Percentiles rank a stretch among this genome's conserved stretches.
Conservation (phyloP, 805 yeast species). For the Yueomyces sinensis region DNA sequence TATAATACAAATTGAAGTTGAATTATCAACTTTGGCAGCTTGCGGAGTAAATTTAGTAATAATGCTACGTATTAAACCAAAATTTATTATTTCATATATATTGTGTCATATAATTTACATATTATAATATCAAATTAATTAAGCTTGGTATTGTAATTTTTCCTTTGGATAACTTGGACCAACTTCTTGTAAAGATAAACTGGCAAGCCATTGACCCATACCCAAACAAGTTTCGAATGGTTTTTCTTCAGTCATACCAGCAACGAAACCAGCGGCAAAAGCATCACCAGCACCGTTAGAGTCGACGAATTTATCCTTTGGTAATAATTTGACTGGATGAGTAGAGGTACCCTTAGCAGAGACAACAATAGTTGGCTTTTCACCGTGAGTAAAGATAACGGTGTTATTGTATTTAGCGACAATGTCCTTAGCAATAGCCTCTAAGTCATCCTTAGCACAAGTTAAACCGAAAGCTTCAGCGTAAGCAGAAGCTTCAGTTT, state of each 20-base stretch:
- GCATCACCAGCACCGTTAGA: conserved; percentile 99
- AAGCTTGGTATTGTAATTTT: conserved; percentile 27
- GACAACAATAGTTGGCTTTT: conserved; percentile 78
- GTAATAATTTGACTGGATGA: conserved; percentile 63
- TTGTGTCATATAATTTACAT: too few relatives aligned
- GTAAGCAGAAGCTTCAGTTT: conserved; percentile 90
- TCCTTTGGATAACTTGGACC: conserved; percentile 81
- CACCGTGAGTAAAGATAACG: conserved; percentile 91
- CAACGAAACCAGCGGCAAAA: conserved; percentile 91
- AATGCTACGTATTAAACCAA: too few relatives aligned
- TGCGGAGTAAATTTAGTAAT: too few relatives aligned
- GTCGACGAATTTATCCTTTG: conserved; percentile 57
- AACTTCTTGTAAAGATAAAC: conserved; percentile 77
- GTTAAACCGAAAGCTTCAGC: conserved; percentile 71
- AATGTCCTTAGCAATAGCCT: conserved; percentile 67
- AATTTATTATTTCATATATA: too few relatives aligned
- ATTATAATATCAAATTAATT: background rate
- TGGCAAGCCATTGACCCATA: conserved; percentile 95
- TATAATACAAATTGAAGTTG: too few relatives aligned
- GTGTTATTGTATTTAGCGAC: conserved; percentile 48
- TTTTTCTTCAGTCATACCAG: conserved; percentile 71
- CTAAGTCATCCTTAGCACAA: conserved; percentile 39
- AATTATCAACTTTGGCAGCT: too few relatives aligned
- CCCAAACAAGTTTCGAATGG: conserved; percentile 48
- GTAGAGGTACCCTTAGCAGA: conserved; percentile 38